Conservation (phyloP, 2,329 filamentous ascomycete species). For the Tothia fuscella region DNA sequence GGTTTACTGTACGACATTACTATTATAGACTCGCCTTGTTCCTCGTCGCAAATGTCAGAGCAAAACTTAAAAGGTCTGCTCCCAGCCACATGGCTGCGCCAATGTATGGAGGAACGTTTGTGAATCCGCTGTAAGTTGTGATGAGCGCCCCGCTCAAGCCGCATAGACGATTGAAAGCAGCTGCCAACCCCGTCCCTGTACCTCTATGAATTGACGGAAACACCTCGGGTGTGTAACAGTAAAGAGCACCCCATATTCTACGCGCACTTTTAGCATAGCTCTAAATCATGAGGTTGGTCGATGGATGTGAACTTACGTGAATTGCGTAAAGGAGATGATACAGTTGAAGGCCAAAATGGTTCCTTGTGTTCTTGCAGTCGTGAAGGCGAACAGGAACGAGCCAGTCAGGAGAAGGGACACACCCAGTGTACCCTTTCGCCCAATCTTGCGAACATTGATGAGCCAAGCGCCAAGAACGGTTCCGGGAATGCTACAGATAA, state of each 20-base stretch:
- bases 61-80: background rate
- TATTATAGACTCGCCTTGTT: background rate
- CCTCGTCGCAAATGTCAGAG: background rate
- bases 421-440: conserved; percentile 53
- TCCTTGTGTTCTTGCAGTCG: conserved; percentile 47
- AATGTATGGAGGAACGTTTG: conserved; percentile 25
- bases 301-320: conserved; percentile 27
- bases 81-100: conserved; percentile 24
- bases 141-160: conserved; percentile 60
- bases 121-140: conserved; percentile 42
- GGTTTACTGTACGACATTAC: too few species aligned
- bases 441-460: conserved; percentile 40
- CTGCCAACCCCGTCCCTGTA: conserved; percentile 62
- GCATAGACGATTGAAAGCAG: conserved; percentile 61
- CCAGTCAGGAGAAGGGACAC: conserved; percentile 55
- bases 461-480: conserved; percentile 57
- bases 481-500: conserved; percentile 54
- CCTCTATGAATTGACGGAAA: conserved; percentile 58
- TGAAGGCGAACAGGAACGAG: conserved; percentile 65
- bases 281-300: background rate
- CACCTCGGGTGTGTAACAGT: conserved; percentile 48
- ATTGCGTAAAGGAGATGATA: conserved; percentile 46
- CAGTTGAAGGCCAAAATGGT: conserved; percentile 60
- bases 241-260: conserved; percentile 57
- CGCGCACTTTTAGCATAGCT: conserved; percentile 31